Percentiles rank a stretch among this genome's conserved stretches.
These are phyloP conservation scores for Deuterostichococcus epilithicus DNA, from an alignment of 139 green algal species.

Conservation along the genomic window DNA sequence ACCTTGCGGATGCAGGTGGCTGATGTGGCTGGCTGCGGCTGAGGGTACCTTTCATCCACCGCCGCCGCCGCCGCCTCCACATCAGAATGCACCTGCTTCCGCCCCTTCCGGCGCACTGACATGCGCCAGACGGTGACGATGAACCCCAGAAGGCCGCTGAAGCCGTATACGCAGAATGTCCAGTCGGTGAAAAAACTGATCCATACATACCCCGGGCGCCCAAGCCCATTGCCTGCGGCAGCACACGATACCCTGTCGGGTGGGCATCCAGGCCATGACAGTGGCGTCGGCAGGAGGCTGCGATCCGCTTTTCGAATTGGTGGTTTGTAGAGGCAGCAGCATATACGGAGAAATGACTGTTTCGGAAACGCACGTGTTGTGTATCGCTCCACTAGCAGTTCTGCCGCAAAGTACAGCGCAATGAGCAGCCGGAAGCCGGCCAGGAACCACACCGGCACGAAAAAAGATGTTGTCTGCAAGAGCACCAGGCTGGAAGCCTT, in stretches of 20 bases:
- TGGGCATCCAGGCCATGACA: neutral
- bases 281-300: too few relatives aligned
- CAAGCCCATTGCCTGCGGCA: neutral
- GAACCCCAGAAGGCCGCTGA: constrained; percentile 5
- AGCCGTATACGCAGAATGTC: constrained; percentile 15
- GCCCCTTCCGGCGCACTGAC: neutral
- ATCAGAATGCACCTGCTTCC: neutral
- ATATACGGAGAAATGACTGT: too few relatives aligned
- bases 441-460: neutral
- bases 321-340: neutral
- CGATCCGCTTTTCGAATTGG: neutral
- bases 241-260: too few relatives aligned
- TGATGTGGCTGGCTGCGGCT: neutral
- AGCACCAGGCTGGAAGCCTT: neutral
- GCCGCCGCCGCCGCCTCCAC: too few relatives aligned
- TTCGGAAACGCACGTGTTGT: neutral
- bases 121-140: neutral
- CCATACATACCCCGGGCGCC: neutral
- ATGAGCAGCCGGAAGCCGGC: neutral
- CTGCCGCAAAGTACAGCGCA: neutral
- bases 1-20: neutral
- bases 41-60: neutral
- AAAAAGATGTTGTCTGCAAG: neutral
- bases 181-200: constrained; percentile 32
- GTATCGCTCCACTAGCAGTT: neutral